phyloP scores from a whole-genome alignment of 2,329 filamentous ascomycete species.

The Trichoderma sp. region DNA sequence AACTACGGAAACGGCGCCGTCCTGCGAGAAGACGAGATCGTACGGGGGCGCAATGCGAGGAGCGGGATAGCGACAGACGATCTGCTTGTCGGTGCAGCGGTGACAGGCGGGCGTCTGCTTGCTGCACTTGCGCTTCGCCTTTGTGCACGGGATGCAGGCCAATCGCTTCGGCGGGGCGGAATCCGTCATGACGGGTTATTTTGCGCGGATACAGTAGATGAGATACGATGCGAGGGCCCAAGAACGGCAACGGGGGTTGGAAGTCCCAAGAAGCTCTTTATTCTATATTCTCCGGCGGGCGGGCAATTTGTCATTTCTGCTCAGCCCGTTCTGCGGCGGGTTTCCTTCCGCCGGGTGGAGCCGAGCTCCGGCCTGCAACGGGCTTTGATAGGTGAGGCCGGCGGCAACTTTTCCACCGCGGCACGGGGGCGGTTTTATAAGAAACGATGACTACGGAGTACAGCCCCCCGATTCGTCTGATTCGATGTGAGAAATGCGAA shows the following conservation, averaged over 20 bases:
- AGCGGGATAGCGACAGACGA: conserved; percentile 11
- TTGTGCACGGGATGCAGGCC: conserved; percentile 10
- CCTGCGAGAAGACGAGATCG: conserved; percentile 6
- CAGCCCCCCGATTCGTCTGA: neutral
- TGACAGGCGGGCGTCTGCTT: conserved; percentile 9
- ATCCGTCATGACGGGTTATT: conserved; percentile 2
- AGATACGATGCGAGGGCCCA: neutral
- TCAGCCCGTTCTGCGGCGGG: neutral
- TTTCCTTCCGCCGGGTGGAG: conserved; percentile 13
- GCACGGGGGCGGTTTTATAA: neutral
- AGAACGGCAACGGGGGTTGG: neutral
- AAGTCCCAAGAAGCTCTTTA: neutral
- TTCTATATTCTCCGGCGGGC: neutral
- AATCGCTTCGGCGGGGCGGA: neutral
- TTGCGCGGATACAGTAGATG: neutral
- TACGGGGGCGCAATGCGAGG: conserved; percentile 11
- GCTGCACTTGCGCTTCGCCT: conserved; percentile 14
- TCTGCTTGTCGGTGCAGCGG: neutral
- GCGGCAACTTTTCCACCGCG: conserved; percentile 10
- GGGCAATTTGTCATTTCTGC: neutral
- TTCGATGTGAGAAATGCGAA: neutral
- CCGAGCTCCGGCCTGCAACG: neutral
- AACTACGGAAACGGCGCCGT: conserved; percentile 7
- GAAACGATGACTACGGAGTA: neutral
- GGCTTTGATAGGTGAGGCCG: neutral